phyloP scores from a whole-genome alignment of 345 rosid genomes.

The Gossypium australe region DNA sequence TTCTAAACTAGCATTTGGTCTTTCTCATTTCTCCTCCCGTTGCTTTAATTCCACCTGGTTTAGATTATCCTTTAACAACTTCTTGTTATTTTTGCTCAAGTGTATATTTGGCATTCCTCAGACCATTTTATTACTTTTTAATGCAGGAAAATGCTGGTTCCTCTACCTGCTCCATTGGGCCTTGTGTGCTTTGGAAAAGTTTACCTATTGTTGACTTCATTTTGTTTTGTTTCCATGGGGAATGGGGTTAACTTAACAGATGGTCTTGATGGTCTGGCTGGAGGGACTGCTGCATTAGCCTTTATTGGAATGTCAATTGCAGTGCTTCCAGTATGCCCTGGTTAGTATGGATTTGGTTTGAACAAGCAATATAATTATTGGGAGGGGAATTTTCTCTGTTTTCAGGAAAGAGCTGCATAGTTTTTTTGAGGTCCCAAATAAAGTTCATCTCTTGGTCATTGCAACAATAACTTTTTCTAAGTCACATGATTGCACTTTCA shows the following conservation, averaged over 20 bases:
- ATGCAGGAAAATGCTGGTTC: constrained; percentile 80
- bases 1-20: not conserved
- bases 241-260: constrained; percentile 66
- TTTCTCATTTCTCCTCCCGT: not conserved
- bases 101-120: not conserved
- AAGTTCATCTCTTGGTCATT: not conserved
- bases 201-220: constrained; percentile 59
- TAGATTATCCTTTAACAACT: not conserved
- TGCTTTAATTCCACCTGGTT: not conserved
- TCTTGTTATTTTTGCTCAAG: not conserved
- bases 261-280: constrained; percentile 82
- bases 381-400: not conserved
- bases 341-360: constrained; percentile 38
- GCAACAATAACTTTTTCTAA: not conserved
- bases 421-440: not conserved
- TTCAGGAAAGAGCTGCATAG: not conserved
- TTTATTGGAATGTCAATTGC: constrained; percentile 81
- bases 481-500: not conserved
- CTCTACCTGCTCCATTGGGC: constrained; percentile 82
- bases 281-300: constrained; percentile 77
- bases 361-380: not conserved
- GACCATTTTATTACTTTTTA: not conserved
- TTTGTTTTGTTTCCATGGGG: constrained; percentile 83
- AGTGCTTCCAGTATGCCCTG: constrained; percentile 86
- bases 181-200: constrained; percentile 61